Conservation (phyloP, 129 eudicot genomes). For the Calendula officinalis region DNA sequence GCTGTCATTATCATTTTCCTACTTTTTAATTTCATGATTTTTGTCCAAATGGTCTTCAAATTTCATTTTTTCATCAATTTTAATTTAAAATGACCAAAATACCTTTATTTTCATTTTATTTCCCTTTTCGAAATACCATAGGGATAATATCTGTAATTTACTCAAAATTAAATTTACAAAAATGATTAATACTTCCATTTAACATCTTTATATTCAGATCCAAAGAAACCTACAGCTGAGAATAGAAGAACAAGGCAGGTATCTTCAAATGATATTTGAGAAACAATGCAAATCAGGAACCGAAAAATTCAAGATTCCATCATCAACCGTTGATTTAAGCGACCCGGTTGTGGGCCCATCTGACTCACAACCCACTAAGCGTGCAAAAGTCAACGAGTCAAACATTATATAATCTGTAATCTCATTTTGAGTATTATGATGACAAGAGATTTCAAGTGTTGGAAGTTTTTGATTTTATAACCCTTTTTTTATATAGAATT, state of each 20-base stretch:
- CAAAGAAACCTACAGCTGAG: slow-evolving; percentile 60
- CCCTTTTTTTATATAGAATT: not conserved
- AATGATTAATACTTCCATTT: not conserved
- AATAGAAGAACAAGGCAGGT: slow-evolving; percentile 50
- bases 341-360: too few species aligned
- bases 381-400: slow-evolving; percentile 47
- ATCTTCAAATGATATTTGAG: slow-evolving; percentile 86
- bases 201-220: slow-evolving; percentile 44
- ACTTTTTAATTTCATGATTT: too few species aligned
- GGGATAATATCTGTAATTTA: too few species aligned
- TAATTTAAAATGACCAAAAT: too few species aligned
- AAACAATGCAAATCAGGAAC: slow-evolving; percentile 68
- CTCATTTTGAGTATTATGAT: slow-evolving; percentile 17
- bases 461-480: slow-evolving; percentile 7
- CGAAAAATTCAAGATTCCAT: slow-evolving; percentile 39
- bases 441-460: slow-evolving; percentile 2
- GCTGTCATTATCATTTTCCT: too few species aligned
- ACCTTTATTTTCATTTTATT: too few species aligned
- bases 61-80: too few species aligned
- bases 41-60: too few species aligned
- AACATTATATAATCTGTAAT: slow-evolving; percentile 1
- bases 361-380: slow-evolving; percentile 58
- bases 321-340: slow-evolving; percentile 39
- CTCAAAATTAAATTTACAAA: too few species aligned
- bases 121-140: too few species aligned